Base-by-base conservation (phyloP, 805 yeast genomes). In the Candida coleopterorum region DNA sequence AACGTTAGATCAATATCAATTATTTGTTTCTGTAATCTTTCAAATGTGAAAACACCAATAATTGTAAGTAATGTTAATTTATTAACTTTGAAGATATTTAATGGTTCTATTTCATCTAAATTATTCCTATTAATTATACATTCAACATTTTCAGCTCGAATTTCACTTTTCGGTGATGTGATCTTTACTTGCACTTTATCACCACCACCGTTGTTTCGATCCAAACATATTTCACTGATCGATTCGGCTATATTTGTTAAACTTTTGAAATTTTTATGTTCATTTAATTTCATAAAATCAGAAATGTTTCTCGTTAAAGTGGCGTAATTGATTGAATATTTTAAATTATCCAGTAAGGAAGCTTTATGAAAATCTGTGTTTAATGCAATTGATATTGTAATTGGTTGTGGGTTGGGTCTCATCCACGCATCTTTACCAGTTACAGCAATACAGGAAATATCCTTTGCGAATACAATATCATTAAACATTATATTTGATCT, bases 41-140 rank as follows among this genome's bases (percentile, higher is more conserved):
- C 99, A 60, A 88, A 85, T 2, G 88, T 82, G 63, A 88, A 90
- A 6, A 93, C 93, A 4, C 98, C 99, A 46, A 93, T 84, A n/a
- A 89, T 68, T 0, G 96, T 81, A 34, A 81, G 68, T 12, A 86
- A 58, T 33, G 70, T 68, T 25, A 89, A 57, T 4, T 74, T 71
- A 4, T 67, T 62, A 26, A 86, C 74, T 8, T 48, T 51, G 2
- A 51, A 38, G 1, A 21, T 32, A 17, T 35, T 37, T 10, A 34
- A 29, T 15, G 38, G 21, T 8, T 37, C 46, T 10, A n/a, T 12
- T 18, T 12, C 3, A 3, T 45, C 42, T 7, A 29, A 28, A 27
- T 51, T 56, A 10, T 55, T 48, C 39, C 78, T 51, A 6, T 53
- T 45, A 9, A 74, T 45, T n/a, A 52, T 55, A 37, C 69, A 67